These are phyloP conservation scores for Chamaenerion angustifolium DNA, from an alignment of 345 rosid genomes.

Conservation along the genomic window DNA sequence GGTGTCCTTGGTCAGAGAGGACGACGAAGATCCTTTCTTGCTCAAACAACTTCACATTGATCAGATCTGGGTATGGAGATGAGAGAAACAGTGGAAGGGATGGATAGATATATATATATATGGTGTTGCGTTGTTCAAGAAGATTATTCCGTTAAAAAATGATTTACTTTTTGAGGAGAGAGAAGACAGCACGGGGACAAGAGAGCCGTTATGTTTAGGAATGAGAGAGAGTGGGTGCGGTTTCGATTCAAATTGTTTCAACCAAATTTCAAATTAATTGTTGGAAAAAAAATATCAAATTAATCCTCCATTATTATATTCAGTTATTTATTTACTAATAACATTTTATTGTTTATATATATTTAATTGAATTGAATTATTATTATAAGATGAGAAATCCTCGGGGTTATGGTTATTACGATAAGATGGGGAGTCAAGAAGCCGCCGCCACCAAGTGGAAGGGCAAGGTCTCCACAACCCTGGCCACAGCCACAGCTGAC, in stretches of 20 bases:
- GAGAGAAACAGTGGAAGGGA: background rate
- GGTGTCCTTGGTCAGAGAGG: slow-evolving; percentile 5
- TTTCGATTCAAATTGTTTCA: slow-evolving; percentile 1
- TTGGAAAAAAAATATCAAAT: no score
- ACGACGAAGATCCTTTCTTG: slow-evolving; percentile 24
- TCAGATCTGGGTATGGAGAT: slow-evolving; percentile 5
- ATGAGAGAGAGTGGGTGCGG: background rate
- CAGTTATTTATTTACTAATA: background rate
- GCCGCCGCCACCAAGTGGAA: slow-evolving; percentile 25
- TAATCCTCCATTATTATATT: background rate
- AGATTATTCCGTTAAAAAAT: no score
- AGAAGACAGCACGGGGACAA: background rate
- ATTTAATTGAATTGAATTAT: no score
- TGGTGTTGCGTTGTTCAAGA: no score
- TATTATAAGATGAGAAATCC: no score
- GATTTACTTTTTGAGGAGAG: background rate
- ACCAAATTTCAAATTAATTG: slow-evolving; percentile 4
- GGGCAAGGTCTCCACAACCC: slow-evolving; percentile 23
- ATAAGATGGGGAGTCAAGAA: slow-evolving; percentile 14
- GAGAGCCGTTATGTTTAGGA: slow-evolving; percentile 5
- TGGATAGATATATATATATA: no score
- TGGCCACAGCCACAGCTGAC: slow-evolving; percentile 23
- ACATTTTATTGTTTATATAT: background rate
- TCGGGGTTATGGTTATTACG: no score
- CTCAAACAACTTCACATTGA: slow-evolving; percentile 63